A percentile compares a stretch with the other conserved stretches of the same genome.
Evolutionary conservation across 1,139 yeast species (phyloP).

Genomic region (Komagataea norvegica): DNA sequence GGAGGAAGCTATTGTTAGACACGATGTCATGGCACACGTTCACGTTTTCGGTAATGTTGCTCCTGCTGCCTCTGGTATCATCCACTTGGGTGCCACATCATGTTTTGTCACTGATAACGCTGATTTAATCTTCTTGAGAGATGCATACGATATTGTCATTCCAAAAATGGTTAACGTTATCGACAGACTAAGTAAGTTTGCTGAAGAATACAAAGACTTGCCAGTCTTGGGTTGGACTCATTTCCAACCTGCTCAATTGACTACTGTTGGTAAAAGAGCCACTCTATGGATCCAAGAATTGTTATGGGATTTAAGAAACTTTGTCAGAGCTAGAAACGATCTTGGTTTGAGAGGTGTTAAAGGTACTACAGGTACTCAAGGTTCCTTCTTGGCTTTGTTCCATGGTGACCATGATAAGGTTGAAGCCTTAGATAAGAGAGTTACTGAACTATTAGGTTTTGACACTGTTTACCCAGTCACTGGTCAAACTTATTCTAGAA

Average conservation of each 20-base stretch:
- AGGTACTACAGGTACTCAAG: constrained; percentile 99
- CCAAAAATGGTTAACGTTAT: constrained; percentile 96
- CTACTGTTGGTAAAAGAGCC: constrained; percentile 98
- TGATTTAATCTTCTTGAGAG: constrained; percentile 91
- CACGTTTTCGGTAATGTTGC: constrained; percentile 90
- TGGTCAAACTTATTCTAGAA: constrained; percentile 97
- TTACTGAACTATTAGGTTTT: constrained; percentile 88
- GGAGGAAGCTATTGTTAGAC: constrained; percentile 98
- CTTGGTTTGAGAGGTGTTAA: constrained; percentile 96
- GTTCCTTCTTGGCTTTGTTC: constrained; percentile 88
- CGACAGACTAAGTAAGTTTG: constrained; percentile 82
- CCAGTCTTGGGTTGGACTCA: constrained; percentile 99
- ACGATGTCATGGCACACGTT: constrained; percentile 99
- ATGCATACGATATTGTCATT: constrained; percentile 87
- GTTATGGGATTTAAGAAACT: constrained; percentile 95
- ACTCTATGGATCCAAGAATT: constrained; percentile 97
- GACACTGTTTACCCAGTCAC: constrained; percentile 95
- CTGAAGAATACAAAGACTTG: constrained; percentile 85
- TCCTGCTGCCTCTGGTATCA: constrained; percentile 96
- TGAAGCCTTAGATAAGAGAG: constrained; percentile 84
- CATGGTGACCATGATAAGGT: constrained; percentile 97
- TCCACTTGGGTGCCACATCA: constrained; percentile 97
- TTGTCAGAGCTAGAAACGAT: constrained; percentile 94
- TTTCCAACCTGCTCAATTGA: constrained; percentile 98
- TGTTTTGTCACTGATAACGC: constrained; percentile 98